Base-by-base conservation (phyloP, 768 basidiomycete genomes). In the Termitomyces eurrhizus region DNA sequence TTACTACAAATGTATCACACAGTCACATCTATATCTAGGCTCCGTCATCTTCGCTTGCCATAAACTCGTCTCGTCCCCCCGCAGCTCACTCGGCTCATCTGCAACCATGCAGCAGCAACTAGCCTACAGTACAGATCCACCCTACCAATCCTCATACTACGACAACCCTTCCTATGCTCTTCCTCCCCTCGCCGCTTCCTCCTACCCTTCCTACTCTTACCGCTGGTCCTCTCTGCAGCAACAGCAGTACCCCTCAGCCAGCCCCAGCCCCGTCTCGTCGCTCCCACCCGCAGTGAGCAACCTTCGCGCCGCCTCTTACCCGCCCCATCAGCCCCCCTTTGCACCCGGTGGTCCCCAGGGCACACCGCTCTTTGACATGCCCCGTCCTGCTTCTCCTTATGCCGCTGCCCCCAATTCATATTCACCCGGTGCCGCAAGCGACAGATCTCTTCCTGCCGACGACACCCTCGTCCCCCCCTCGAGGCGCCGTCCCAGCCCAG, bases 41-140 rank as follows among this genome's bases (percentile, higher is more conserved):
- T 79, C 80, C 68, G 82, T 89, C 66, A 88, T 88, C 68, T 88
- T 89, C 71, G 86, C 87, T 51, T 89, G 86, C 77, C 87, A 89
- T 76, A 85, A 86, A 74, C 78, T 86, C 65, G 78, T 76, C 72
- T 68, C 77, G 65, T 72, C 75, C 64, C 70, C 75, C 70, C 79
- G 76, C 70, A 74, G 70, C 69, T 64, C 74, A 65, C 62, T 75
- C 70, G 73, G 73, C 68, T 57, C 78, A 60, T 62, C 71, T 58
- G 62, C 75, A 69, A 71, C 74, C 52, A 80, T 82, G 78, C 78
- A 79, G 61, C 78, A 79, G 61, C 78, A 78, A 67, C 70, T 81
- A 61, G 75, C 75, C 61, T 81, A 81, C 71, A 72, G 68, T 56
- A 29, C 29, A 29, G 29, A 29, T 29, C 63, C 80, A 70, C 9